phyloP scores from a whole-genome alignment of 2,329 filamentous ascomycete species.

The Leptoxyphium fumago region DNA sequence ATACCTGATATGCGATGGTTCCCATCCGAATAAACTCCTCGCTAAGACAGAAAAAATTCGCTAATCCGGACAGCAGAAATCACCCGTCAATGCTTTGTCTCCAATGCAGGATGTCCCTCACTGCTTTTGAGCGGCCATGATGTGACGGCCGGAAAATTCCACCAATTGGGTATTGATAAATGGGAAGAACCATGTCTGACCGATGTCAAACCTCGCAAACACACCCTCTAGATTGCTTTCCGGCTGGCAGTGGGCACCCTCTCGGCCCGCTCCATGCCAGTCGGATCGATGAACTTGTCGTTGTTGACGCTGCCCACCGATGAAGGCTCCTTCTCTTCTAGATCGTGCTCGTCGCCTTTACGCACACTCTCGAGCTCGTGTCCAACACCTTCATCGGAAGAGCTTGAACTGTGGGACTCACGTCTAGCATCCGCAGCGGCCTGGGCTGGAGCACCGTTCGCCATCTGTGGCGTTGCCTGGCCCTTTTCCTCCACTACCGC shows the following conservation, averaged over 20 bases:
- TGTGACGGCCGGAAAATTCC: not conserved
- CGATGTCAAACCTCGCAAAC: not conserved
- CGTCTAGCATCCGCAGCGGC: not conserved
- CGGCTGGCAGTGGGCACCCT: not conserved
- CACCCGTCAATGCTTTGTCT: too few relatives aligned
- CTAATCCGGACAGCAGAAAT: not conserved
- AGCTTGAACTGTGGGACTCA: not conserved
- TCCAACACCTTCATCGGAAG: slow-evolving; percentile 3
- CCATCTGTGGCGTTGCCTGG: not conserved
- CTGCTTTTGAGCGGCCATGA: not conserved
- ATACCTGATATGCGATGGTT: too few relatives aligned
- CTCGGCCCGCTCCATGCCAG: slow-evolving; percentile 12
- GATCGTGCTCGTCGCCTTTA: not conserved
- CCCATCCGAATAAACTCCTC: not conserved
- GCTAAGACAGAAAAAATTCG: not conserved
- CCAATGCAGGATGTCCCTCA: not conserved
- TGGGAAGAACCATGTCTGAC: not conserved
- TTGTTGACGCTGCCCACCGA: not conserved
- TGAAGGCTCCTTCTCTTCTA: not conserved
- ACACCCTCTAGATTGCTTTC: not conserved
- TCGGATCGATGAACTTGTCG: slow-evolving; percentile 11
- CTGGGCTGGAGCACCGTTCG: not conserved
- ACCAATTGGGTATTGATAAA: not conserved
- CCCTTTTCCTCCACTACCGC: slow-evolving; percentile 5
- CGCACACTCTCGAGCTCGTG: slow-evolving; percentile 2